A percentile compares a stretch with the other conserved stretches of the same genome.
These are phyloP conservation scores for Rutstroemia sp. DNA, from an alignment of 2,329 filamentous ascomycete species.

Conservation along the genomic window DNA sequence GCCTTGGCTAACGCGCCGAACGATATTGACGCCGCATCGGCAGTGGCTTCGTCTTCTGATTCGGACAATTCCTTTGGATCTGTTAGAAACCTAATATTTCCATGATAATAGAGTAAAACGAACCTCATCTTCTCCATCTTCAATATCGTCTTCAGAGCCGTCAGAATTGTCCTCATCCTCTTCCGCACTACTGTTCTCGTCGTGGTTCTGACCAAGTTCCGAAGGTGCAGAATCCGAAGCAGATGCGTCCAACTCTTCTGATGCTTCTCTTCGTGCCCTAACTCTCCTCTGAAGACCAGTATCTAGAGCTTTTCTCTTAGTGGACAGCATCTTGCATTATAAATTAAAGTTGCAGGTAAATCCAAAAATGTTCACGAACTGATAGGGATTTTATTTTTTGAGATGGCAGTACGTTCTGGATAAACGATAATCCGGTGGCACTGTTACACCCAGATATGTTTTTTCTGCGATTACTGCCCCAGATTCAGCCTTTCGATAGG, in stretches of 20 bases:
- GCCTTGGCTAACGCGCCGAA: constrained; percentile 89
- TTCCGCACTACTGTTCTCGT: constrained; percentile 27
- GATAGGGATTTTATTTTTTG: not conserved
- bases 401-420: not conserved
- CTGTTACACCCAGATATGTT: not conserved
- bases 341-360: not conserved
- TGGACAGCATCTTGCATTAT: constrained; percentile 19
- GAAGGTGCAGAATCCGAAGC: constrained; percentile 29
- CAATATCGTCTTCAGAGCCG: constrained; percentile 28
- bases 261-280: constrained; percentile 24
- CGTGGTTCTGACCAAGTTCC: constrained; percentile 31
- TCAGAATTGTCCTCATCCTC: constrained; percentile 30
- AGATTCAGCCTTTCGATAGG: not conserved
- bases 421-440: not conserved
- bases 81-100: not conserved
- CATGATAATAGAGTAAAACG: not conserved
- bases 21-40: constrained; percentile 53
- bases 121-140: constrained; percentile 11
- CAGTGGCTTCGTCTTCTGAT: constrained; percentile 11
- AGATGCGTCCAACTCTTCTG: constrained; percentile 26
- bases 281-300: constrained; percentile 25
- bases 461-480: not conserved
- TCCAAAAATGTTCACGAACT: not conserved
- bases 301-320: constrained; percentile 26
- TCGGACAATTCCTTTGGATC: constrained; percentile 16